phyloP scores from a whole-genome alignment of 495 filamentous ascomycete genomes.

The Daldinia grandis region DNA sequence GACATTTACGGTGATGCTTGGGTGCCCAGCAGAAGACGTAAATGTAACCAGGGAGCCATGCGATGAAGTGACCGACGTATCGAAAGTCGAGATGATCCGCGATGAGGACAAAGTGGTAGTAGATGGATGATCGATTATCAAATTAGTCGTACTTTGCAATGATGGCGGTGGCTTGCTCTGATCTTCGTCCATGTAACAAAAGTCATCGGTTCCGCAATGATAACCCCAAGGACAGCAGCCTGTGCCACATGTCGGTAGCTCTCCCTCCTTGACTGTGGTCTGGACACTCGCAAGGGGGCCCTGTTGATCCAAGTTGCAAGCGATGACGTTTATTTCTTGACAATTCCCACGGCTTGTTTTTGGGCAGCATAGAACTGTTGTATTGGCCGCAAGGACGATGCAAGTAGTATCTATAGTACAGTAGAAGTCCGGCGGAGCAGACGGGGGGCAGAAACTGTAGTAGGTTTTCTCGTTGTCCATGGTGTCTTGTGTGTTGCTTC shows the following conservation, averaged over 20 bases:
- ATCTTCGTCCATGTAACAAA: not conserved
- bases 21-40: not conserved
- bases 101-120: not conserved
- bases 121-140: not conserved
- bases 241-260: not conserved
- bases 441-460: not conserved
- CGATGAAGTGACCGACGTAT: not conserved
- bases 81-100: not conserved
- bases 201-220: not conserved
- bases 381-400: not conserved
- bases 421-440: not conserved
- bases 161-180: not conserved
- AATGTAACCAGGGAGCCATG: too few relatives aligned
- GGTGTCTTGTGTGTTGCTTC: not conserved
- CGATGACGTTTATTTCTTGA: not conserved
- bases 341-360: not conserved
- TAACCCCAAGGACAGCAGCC: slow-evolving; percentile 7
- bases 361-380: slow-evolving; percentile 4
- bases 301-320: not conserved
- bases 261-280: not conserved
- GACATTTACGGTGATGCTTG: not conserved
- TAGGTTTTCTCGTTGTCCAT: not conserved
- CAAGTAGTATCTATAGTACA: not conserved
- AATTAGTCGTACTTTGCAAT: not conserved
- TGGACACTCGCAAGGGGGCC: not conserved